These are phyloP conservation scores for Lenzites betulinus DNA, from an alignment of 768 basidiomycete species.

Conservation along the genomic window DNA sequence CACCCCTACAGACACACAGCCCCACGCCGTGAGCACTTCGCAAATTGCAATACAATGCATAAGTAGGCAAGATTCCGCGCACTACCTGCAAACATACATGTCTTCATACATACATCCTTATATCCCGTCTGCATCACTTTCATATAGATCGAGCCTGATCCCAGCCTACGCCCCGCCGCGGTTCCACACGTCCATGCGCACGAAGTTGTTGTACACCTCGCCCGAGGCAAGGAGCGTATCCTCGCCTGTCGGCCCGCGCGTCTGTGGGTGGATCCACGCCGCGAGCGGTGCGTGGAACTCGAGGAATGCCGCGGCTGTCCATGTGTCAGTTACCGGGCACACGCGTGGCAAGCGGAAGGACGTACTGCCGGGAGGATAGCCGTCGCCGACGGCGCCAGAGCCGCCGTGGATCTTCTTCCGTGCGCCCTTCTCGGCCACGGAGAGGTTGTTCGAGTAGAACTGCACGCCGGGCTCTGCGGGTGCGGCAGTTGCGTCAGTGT, in stretches of 20 bases:
- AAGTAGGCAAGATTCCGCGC: no score
- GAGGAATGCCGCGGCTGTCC: conserved; percentile 33
- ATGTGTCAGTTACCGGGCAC: neutral
- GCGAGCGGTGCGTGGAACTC: conserved; percentile 54
- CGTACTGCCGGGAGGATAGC: conserved; percentile 61
- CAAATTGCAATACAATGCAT: neutral
- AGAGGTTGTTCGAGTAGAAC: conserved; percentile 67
- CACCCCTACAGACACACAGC: no score
- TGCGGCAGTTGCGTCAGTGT: neutral
- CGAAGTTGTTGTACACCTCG: conserved; percentile 75
- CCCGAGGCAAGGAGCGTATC: conserved; percentile 70
- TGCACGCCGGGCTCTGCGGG: conserved; percentile 68
- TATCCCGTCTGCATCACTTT: no score
- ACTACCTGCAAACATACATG: no score
- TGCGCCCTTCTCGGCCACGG: conserved; percentile 49
- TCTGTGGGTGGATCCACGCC: conserved; percentile 58
- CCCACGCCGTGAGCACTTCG: neutral
- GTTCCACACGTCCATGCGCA: conserved; percentile 53
- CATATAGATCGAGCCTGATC: neutral
- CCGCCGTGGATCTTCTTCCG: conserved; percentile 79
- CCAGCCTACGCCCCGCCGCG: neutral
- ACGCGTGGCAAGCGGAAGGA: conserved; percentile 19
- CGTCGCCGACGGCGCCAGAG: conserved; percentile 53
- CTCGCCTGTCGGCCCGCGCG: conserved; percentile 47
- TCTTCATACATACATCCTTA: no score